These are phyloP conservation scores for Paspalum notatum DNA, from an alignment of 176 grass and related monocot genomes.

Conservation along the genomic window DNA sequence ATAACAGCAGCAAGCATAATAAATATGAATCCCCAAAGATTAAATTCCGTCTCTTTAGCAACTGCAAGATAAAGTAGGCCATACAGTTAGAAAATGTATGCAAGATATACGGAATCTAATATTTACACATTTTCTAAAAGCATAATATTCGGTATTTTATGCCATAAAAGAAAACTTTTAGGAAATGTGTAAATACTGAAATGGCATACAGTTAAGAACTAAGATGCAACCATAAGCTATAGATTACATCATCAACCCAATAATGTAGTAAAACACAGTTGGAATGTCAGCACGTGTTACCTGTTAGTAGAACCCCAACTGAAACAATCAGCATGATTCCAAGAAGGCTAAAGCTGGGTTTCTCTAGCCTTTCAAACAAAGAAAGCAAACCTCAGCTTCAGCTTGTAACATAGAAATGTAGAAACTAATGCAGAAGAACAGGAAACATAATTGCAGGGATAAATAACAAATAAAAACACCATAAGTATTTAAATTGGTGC, in stretches of 20 bases:
- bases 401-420: conserved; percentile 30
- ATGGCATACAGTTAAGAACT: not conserved
- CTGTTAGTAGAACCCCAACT: conserved; percentile 88
- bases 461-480: not conserved
- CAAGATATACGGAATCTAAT: conserved; percentile 14
- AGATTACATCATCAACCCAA: conserved; percentile 8
- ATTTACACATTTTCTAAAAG: too few species aligned
- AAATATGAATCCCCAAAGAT: conserved; percentile 97
- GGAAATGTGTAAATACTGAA: not conserved
- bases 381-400: conserved; percentile 14
- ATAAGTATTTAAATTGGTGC: conserved; percentile 14
- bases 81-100: conserved; percentile 27
- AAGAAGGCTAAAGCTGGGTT: conserved; percentile 81
- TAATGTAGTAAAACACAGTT: conserved; percentile 15
- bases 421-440: not conserved
- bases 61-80: conserved; percentile 59
- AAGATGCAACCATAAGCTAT: conserved; percentile 16
- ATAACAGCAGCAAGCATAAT: conserved; percentile 97
- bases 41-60: conserved; percentile 84
- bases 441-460: not conserved
- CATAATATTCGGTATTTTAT: too few species aligned
- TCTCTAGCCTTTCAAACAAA: conserved; percentile 84
- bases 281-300: conserved; percentile 45
- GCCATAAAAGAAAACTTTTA: conserved; percentile 5
- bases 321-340: conserved; percentile 93